phyloP scores from a whole-genome alignment of 257 asterid species.

The Scutellaria baicalensis region DNA sequence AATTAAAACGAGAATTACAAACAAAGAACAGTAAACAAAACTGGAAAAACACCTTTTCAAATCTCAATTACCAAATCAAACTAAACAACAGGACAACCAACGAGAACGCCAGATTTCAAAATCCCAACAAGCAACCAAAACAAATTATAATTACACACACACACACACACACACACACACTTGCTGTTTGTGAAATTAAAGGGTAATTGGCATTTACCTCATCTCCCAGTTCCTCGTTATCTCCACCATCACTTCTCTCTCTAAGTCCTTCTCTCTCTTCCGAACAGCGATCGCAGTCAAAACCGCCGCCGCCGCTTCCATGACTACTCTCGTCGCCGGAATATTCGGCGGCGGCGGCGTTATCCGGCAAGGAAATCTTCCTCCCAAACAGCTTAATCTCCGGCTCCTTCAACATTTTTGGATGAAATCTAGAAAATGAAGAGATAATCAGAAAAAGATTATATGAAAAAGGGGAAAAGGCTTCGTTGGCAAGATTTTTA shows the following conservation, averaged over 20 bases:
- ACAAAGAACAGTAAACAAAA: background rate
- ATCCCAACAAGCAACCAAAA: no score
- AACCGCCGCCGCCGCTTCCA: slow-evolving; percentile 2
- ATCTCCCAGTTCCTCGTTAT: slow-evolving; percentile 1
- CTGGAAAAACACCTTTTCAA: background rate
- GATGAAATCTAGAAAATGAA: slow-evolving; percentile 4
- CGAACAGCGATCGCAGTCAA: slow-evolving; percentile 24
- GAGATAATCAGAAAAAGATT: slow-evolving; percentile 2
- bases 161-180: background rate
- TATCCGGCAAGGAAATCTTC: slow-evolving; percentile 58
- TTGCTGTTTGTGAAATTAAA: background rate
- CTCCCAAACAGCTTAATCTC: slow-evolving; percentile 64
- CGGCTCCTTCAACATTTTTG: slow-evolving; percentile 39
- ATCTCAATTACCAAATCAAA: slow-evolving; percentile 5
- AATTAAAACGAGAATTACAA: background rate
- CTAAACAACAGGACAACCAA: background rate
- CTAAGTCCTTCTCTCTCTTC: slow-evolving; percentile 16
- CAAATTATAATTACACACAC: background rate
- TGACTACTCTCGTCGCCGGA: slow-evolving; percentile 18
- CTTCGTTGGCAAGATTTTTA: slow-evolving; percentile 67
- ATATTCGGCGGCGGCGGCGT: slow-evolving; percentile 13
- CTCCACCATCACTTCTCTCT: background rate
- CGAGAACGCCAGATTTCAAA: background rate
- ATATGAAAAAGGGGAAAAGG: background rate
- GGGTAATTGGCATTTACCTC: background rate